Evolutionary conservation across 192 early-diverging fungal species (phyloP), one percentile per base, ranked within the genome.

Genomic region (Diversispora epigaea): DNA sequence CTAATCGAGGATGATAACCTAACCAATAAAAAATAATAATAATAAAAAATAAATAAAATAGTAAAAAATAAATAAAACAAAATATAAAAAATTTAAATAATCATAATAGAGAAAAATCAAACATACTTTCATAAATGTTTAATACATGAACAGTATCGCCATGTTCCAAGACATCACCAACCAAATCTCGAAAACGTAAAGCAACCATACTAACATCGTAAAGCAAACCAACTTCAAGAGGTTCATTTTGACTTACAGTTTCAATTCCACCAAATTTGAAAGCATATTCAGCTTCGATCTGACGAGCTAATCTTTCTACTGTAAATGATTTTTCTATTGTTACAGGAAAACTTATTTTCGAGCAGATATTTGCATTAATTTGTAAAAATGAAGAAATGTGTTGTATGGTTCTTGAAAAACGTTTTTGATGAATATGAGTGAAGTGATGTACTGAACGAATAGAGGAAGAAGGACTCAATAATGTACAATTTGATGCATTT

Each of bases 241-340:
- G 58, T 9, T 79, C 66, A 76, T 80, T 81, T 61, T 69, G 56
- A 63, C 17, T 32, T 40, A 14, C 32, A 3, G 62, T 45, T 19
- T 74, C 73, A 54, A 74, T 64, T 50, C 60, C 73, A 39, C 60
- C 45, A 41, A 32, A 74, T 64, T 74, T 74, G 49, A 88, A 87
- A 8, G 87, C 83, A 70, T 87, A 90, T 78, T 92, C 90, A 19
- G 91, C 90, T 60, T 92, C 91, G 56, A 91, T 91, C 75, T 87
- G 87, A 4, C 82, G 73, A 9, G 88, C 86, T 39, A 92, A 77
- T 43, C 88, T 80, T 77, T 92, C 91, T 40, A 92, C 79, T 14
- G 85, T 90, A 32, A 85, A 82, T 19, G 77, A 80, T 56, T 81
- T 78, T 19, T 86, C 82, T 5, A 89, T 81, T 0, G 88, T 88